Base-by-base conservation (phyloP, 1,284 basidiomycete species). In the Uromyces viciae-fabae region DNA sequence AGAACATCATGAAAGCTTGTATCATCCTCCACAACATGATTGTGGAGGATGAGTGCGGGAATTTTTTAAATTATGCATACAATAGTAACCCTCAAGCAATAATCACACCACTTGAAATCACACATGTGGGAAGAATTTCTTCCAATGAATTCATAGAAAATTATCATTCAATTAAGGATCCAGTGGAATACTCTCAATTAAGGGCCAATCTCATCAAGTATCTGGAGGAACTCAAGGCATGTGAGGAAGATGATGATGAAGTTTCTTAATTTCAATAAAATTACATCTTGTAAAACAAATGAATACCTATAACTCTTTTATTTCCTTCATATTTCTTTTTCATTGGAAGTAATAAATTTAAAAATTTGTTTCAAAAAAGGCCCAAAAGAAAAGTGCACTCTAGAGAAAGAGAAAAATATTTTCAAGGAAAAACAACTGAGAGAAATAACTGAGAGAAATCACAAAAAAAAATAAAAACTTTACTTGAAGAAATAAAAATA, bases 11-110 rank as follows among this genome's bases (percentile, higher is more conserved):
- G 64, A 68, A 38, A n/a, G 19, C 36, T n/a, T 68, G 64, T 25
- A 42, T 68, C 64, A 68, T 68, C 36, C 33, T 68, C 33, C 58
- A 60, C 58, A 60, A 60, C 25, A 36, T 66, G 62, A 66, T 66
- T 33, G 62, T 66, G 36, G 62, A 68, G 36, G 64, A 68, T 68
- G 58, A 60, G 25, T 9, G 58, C 14, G 58, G 36, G 11, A 8
- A 31, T 8, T 28, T 31, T 4, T 31, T 60, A 3, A n/a, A 60
- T 4, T 60, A 28, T 33, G n/a, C 3, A 4, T 60, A 60, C 36
- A 33, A 60, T 33, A 17, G 3, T 19, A 31, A 31, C 58, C 17
- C 17, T 14, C 2, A 8, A 31, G 9, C n/a, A 31, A 33, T 60
- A 3, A 28, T 60, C 14, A 60, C 58, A 17, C 17, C 58, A 31